Percentiles rank a stretch among this genome's conserved stretches.
Conservation (phyloP, 2,329 filamentous ascomycete genomes). For the Hypoxylon sp. region DNA sequence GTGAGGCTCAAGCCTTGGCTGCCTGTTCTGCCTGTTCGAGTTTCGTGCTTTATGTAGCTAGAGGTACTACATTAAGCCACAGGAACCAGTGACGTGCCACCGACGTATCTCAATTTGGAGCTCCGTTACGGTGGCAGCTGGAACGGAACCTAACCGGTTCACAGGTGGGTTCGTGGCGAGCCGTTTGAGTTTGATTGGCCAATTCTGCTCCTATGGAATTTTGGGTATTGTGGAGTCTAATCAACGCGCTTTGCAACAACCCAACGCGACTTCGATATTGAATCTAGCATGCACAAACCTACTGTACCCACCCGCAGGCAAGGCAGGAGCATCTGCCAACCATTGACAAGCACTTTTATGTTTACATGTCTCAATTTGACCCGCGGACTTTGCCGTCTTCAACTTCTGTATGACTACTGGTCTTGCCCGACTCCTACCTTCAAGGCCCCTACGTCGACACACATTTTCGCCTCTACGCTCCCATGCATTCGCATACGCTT, state of each 20-base stretch:
- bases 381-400: slow-evolving; percentile 4
- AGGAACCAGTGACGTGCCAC: slow-evolving; percentile 6
- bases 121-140: slow-evolving; percentile 2
- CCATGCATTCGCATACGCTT: slow-evolving; percentile 31
- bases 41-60: slow-evolving; percentile 1
- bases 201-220: slow-evolving; percentile 10
- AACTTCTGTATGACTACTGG: slow-evolving; percentile 47
- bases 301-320: slow-evolving; percentile 6
- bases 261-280: slow-evolving; percentile 24
- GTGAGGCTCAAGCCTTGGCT: slow-evolving; percentile 1
- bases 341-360: slow-evolving; percentile 10
- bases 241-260: slow-evolving; percentile 25
- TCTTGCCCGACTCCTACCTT: slow-evolving; percentile 42
- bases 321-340: slow-evolving; percentile 19
- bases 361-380: slow-evolving; percentile 1
- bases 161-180: not conserved
- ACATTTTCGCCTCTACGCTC: slow-evolving; percentile 29
- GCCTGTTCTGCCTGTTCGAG: slow-evolving; percentile 28
- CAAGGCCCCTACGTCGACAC: slow-evolving; percentile 42
- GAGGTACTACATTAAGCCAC: not conserved
- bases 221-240: slow-evolving; percentile 28
- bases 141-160: not conserved
- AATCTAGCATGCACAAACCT: slow-evolving; percentile 27
- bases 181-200: not conserved
- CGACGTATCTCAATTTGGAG: not conserved